Base-by-base conservation (phyloP, 441 rosid species). In the Arabidopsis lyrata region DNA sequence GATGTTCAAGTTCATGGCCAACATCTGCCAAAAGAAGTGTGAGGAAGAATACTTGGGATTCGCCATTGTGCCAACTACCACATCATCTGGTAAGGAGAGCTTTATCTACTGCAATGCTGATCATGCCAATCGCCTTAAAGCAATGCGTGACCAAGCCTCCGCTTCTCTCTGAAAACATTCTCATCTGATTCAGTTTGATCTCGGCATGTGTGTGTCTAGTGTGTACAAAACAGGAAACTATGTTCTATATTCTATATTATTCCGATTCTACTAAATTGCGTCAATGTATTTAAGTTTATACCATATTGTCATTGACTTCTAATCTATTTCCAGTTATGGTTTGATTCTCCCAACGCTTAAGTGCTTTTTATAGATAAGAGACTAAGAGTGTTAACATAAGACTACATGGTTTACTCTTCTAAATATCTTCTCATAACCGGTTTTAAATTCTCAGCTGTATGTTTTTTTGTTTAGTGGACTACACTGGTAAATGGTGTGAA, bases 1-100 rank as follows among this genome's bases (percentile, higher is more conserved):
- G 64, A 52, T 72, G 64, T 89, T 91, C 77, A 67, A 73, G 44
- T 54, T 50, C 62, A 67, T 87, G 41, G 92, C 90, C n/a, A 49
- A 86, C 65, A 74, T 91, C 35, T 91, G 97, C 83, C 66, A 74
- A 60, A 70, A 69, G 12, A 89, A 82, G 63, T 68, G 80, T 4
- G 81, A 78, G 38, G 65, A 53, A 47, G 78, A 68, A 3, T 83
- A 86, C 55, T 27, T 35, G n/a, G 95, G 97, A 3, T 86, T 92
- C 74, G 58, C 82, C 57, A 70, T 84, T 1, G 3, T 73, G 13
- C 16, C 82, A 9, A 20, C 47, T 0, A 62, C 65, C 9, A 74
- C 90, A 32, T 16, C 77, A 29, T 49, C 88, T 0, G 91, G 89
- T 31, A 85, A 86, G 56, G 32, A 2, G 15, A 76, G 39, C 55